Evolutionary conservation across 2,329 filamentous ascomycete genomes (phyloP).

Genomic region (Ophiostoma triangulosporum): DNA sequence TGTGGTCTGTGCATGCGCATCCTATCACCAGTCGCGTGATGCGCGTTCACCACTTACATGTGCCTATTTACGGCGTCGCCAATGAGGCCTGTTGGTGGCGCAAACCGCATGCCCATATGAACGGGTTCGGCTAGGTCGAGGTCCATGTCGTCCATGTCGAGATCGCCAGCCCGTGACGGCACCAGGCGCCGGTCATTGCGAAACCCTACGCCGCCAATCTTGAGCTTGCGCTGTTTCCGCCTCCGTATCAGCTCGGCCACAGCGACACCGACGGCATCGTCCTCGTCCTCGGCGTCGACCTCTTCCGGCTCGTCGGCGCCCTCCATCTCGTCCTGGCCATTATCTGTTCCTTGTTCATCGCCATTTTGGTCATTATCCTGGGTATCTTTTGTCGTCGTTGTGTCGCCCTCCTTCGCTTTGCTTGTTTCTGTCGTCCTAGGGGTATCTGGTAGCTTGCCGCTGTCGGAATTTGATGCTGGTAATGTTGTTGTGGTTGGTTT

Average conservation of each 20-base stretch:
- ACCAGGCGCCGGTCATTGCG: conserved; percentile 17
- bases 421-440: not conserved
- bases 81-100: conserved; percentile 55
- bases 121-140: conserved; percentile 3
- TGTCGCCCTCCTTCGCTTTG: not conserved
- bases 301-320: not conserved
- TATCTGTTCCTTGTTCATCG: not conserved
- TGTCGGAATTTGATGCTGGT: not conserved
- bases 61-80: conserved; percentile 57
- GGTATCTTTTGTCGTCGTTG: not conserved
- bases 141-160: not conserved
- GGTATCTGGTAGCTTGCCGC: not conserved
- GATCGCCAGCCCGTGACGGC: not conserved
- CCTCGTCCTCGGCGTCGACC: conserved; percentile 9
- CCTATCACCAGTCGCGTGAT: not conserved
- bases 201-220: conserved; percentile 44
- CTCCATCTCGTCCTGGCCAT: not conserved
- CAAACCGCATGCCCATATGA: conserved; percentile 39
- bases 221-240: conserved; percentile 37
- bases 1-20: not conserved
- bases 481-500: not conserved
- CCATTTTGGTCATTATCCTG: not conserved
- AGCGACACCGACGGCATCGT: conserved; percentile 20
- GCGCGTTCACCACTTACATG: conserved; percentile 42
- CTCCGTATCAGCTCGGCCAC: conserved; percentile 38